Evolutionary conservation across 1,284 basidiomycete genomes (phyloP).

Genomic region (Rhodotorula sp.): DNA sequence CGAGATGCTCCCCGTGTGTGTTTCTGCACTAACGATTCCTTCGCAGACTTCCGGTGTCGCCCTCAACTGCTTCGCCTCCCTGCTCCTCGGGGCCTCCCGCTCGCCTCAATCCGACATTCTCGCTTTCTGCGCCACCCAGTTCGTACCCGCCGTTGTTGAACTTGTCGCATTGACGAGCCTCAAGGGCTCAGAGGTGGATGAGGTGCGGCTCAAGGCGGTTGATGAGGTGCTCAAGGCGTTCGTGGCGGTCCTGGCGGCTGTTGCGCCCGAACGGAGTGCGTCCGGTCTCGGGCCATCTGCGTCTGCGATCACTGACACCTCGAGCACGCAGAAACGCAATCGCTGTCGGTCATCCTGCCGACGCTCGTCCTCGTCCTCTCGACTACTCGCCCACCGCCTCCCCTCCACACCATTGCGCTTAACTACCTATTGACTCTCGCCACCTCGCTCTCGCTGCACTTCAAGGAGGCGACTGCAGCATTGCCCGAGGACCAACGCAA

Average conservation of each 20-base stretch:
- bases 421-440: conserved; percentile 75
- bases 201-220: conserved; percentile 45
- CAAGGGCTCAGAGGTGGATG: conserved; percentile 50
- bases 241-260: conserved; percentile 61
- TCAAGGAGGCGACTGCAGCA: conserved; percentile 79
- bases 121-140: conserved; percentile 66
- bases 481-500: conserved; percentile 64
- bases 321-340: conserved; percentile 59
- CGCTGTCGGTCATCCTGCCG: conserved; percentile 75
- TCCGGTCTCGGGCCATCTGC: conserved; percentile 21
- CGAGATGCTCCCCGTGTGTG: neutral
- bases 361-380: conserved; percentile 73
- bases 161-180: conserved; percentile 54
- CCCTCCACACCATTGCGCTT: conserved; percentile 65
- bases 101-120: conserved; percentile 60
- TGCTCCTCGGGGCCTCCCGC: conserved; percentile 65
- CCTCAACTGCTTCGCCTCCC: conserved; percentile 79
- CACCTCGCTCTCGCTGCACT: conserved; percentile 67
- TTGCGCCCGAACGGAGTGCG: conserved; percentile 66
- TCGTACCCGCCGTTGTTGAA: conserved; percentile 76
- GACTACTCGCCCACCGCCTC: conserved; percentile 54
- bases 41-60: conserved; percentile 73
- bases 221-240: conserved; percentile 81
- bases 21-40: neutral
- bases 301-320: neutral